A percentile compares a stretch with the other conserved stretches of the same genome.
Conservation (phyloP, 495 filamentous ascomycete genomes). For the Penicillium angulare region DNA sequence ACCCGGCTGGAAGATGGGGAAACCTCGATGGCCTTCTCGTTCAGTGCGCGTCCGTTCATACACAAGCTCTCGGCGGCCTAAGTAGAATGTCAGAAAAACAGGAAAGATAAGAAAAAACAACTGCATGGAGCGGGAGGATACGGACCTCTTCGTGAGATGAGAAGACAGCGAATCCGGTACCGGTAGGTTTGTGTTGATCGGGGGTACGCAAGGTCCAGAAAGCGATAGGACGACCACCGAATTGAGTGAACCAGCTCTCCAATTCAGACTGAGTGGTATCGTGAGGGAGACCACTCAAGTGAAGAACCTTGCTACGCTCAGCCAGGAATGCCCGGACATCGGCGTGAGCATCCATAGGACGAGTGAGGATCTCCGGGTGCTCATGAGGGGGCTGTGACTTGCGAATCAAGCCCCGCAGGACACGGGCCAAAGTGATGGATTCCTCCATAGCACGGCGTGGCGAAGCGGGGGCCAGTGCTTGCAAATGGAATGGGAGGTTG, state of each 20-base stretch:
- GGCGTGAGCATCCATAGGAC: constrained; percentile 93
- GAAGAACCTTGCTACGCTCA: constrained; percentile 94
- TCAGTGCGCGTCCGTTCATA: constrained; percentile 97
- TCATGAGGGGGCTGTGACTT: constrained; percentile 94
- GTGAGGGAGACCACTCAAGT: constrained; percentile 94
- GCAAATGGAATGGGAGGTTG: constrained; percentile 95
- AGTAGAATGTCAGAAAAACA: constrained; percentile 22
- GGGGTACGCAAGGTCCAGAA: constrained; percentile 98
- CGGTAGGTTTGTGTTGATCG: constrained; percentile 97
- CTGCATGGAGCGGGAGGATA: constrained; percentile 15
- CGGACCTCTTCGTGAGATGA: constrained; percentile 98
- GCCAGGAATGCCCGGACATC: constrained; percentile 95
- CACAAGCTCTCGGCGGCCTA: constrained; percentile 94
- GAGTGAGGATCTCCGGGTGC: constrained; percentile 87
- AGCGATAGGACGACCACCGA: constrained; percentile 95
- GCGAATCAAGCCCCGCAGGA: constrained; percentile 84
- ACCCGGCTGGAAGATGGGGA: constrained; percentile 95
- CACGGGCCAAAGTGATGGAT: constrained; percentile 87
- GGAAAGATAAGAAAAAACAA: constrained; percentile 1
- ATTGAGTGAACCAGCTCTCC: constrained; percentile 99
- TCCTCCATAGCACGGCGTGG: constrained; percentile 97
- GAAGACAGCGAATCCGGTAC: constrained; percentile 95
- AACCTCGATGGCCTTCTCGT: constrained; percentile 98
- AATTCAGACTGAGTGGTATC: constrained; percentile 98
- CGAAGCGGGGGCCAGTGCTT: constrained; percentile 94